phyloP scores from a whole-genome alignment of 2,329 filamentous ascomycete species.

The Exophiala sp. region DNA sequence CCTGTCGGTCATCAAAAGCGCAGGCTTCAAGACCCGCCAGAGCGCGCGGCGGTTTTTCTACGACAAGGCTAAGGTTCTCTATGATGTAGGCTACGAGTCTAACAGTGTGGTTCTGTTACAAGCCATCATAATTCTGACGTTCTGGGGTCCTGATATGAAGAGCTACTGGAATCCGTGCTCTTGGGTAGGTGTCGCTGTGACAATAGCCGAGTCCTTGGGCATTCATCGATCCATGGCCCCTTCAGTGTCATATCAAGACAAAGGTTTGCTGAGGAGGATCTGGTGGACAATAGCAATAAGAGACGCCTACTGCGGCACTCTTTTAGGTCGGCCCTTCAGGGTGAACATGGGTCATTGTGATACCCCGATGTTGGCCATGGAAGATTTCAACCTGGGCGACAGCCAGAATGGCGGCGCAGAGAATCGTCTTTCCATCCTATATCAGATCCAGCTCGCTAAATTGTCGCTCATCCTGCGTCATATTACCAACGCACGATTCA shows the following conservation, averaged over 20 bases:
- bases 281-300: constrained; percentile 27
- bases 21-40: constrained; percentile 28
- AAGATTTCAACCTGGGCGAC: constrained; percentile 4
- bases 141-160: constrained; percentile 32
- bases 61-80: constrained; percentile 30
- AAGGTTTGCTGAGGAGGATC: constrained; percentile 19
- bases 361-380: constrained; percentile 6
- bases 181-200: constrained; percentile 29
- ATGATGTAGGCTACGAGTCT: constrained; percentile 30
- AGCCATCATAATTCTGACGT: constrained; percentile 28
- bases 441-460: constrained; percentile 12
- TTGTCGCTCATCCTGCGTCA: constrained; percentile 12
- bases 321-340: constrained; percentile 16
- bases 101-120: constrained; percentile 29
- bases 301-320: constrained; percentile 15
- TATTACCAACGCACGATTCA: constrained; percentile 12
- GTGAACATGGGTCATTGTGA: constrained; percentile 17
- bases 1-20: constrained; percentile 21
- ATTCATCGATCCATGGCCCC: constrained; percentile 27
- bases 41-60: constrained; percentile 30
- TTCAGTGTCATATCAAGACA: not conserved
- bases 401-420: not conserved
- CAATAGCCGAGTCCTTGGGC: constrained; percentile 30
- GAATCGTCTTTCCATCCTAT: constrained; percentile 4
- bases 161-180: constrained; percentile 29